These are phyloP conservation scores for Anthracocystis setariae DNA, from an alignment of 1,284 basidiomycete genomes.

Conservation along the genomic window DNA sequence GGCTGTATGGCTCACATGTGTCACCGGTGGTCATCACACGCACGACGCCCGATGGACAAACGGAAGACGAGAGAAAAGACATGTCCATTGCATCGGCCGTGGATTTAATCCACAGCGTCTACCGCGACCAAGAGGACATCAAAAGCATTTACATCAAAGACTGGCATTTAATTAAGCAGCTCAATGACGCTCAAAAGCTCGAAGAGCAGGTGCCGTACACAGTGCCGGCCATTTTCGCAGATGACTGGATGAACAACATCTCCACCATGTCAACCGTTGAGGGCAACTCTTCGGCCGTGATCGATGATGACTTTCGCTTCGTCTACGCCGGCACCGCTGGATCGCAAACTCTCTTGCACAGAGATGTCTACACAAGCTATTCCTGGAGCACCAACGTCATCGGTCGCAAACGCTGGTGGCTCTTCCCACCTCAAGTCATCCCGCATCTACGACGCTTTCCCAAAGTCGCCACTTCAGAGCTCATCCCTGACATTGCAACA, in stretches of 20 bases:
- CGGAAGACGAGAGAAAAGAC: conserved; percentile 21
- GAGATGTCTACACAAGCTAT: conserved; percentile 70
- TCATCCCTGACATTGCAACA: conserved; percentile 35
- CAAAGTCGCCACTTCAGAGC: conserved; percentile 50
- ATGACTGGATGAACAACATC: conserved; percentile 71
- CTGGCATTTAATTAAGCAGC: conserved; percentile 71
- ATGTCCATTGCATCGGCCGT: conserved; percentile 40
- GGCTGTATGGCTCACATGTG: conserved; percentile 31
- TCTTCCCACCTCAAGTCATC: conserved; percentile 70
- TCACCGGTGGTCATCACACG: conserved; percentile 40
- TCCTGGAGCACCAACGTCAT: conserved; percentile 73
- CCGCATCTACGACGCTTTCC: conserved; percentile 64
- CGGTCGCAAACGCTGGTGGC: conserved; percentile 72
- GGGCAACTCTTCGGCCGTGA: no score
- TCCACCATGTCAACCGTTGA: background rate
- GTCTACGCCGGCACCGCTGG: conserved; percentile 57
- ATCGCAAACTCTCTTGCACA: conserved; percentile 51
- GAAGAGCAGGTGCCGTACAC: conserved; percentile 67
- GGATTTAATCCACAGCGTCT: conserved; percentile 17
- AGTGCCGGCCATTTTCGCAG: conserved; percentile 70
- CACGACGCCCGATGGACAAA: background rate
- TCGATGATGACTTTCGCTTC: conserved; percentile 70
- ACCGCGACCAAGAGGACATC: conserved; percentile 11
- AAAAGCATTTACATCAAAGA: conserved; percentile 72
- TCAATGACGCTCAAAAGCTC: conserved; percentile 5